Percentiles rank a stretch among this genome's conserved stretches.
These are phyloP conservation scores for Colletotrichum sp. DNA, from an alignment of 2,329 filamentous ascomycete genomes.

Conservation along the genomic window DNA sequence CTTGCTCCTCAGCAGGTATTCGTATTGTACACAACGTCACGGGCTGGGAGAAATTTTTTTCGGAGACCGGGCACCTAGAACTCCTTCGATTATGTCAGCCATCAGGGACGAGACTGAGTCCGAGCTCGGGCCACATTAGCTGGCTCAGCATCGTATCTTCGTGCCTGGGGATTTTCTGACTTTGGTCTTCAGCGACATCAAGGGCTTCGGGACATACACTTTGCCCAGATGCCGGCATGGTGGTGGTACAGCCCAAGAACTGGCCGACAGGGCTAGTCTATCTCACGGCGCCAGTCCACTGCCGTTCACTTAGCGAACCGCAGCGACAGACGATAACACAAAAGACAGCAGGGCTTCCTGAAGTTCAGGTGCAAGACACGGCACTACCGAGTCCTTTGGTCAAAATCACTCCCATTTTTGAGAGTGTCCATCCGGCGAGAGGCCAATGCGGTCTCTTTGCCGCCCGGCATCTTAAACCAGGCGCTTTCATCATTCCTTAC, in stretches of 20 bases:
- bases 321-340: slow-evolving; percentile 46
- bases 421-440: slow-evolving; percentile 59
- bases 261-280: slow-evolving; percentile 63
- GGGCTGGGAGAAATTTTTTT: not conserved
- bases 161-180: not conserved
- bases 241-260: slow-evolving; percentile 50
- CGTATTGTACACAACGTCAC: not conserved
- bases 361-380: slow-evolving; percentile 38
- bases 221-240: not conserved
- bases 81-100: not conserved
- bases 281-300: slow-evolving; percentile 54
- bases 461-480: slow-evolving; percentile 54
- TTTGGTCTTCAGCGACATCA: not conserved
- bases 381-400: slow-evolving; percentile 54
- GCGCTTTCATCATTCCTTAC: slow-evolving; percentile 65
- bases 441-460: slow-evolving; percentile 68
- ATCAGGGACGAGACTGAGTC: not conserved
- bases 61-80: not conserved
- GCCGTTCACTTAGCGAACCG: slow-evolving; percentile 44
- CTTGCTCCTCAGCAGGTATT: not conserved
- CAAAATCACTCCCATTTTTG: slow-evolving; percentile 57
- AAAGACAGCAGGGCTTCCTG: slow-evolving; percentile 23
- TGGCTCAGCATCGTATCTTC: not conserved
- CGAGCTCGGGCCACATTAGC: not conserved
- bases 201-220: not conserved